Conservation (phyloP, 768 basidiomycete species). For the Lactarius sp. region DNA sequence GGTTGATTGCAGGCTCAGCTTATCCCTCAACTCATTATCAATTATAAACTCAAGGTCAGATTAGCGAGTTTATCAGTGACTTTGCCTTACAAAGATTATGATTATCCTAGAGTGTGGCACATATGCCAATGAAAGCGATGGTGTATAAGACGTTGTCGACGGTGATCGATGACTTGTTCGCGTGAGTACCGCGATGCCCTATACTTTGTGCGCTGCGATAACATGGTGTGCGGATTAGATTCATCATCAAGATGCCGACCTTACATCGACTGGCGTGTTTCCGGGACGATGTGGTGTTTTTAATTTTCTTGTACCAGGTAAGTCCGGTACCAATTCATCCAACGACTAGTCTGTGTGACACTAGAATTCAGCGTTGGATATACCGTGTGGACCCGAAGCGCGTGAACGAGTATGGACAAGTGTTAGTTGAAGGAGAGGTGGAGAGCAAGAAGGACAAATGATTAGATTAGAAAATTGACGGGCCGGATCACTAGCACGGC, state of each 20-base stretch:
- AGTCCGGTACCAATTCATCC: conserved; percentile 26
- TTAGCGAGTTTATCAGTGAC: conserved; percentile 5
- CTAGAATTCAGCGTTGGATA: conserved; percentile 73
- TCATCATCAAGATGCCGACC: conserved; percentile 96
- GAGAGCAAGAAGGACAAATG: conserved; percentile 35
- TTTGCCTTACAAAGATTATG: not conserved
- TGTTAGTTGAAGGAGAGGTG: conserved; percentile 40
- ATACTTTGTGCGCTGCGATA: conserved; percentile 13
- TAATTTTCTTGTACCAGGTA: conserved; percentile 90
- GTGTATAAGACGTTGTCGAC: conserved; percentile 90
- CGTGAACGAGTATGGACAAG: conserved; percentile 95
- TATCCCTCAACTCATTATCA: conserved; percentile 87
- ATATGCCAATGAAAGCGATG: conserved; percentile 99
- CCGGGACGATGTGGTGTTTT: conserved; percentile 87
- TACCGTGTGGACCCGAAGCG: conserved; percentile 94
- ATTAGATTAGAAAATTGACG: not conserved
- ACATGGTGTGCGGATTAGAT: conserved; percentile 41
- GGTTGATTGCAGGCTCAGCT: conserved; percentile 62
- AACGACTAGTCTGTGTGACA: not conserved
- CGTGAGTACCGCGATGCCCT: conserved; percentile 45
- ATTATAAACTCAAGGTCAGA: conserved; percentile 89
- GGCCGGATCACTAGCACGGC: too few relatives aligned
- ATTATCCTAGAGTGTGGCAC: conserved; percentile 72
- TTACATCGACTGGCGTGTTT: conserved; percentile 88
- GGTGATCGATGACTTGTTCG: conserved; percentile 89